Conservation (phyloP, 192 early-diverging fungal species). For the Podila verticillata region DNA sequence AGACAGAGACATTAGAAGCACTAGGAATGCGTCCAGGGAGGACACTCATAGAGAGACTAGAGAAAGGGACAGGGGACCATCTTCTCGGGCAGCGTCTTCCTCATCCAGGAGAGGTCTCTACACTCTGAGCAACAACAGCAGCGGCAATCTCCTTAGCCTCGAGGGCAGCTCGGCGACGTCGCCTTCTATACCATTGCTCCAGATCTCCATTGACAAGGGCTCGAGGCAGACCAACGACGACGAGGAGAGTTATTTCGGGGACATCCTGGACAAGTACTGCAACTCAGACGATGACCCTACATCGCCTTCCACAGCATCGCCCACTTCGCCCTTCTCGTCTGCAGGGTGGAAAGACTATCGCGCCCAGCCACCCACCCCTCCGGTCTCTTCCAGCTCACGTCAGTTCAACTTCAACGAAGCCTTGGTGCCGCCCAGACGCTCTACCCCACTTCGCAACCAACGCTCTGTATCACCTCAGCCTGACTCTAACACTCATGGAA, state of each 20-base stretch:
- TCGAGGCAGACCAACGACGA: not conserved
- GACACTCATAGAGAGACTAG: not conserved
- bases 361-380: conserved; percentile 38
- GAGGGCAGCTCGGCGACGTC: not conserved
- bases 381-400: conserved; percentile 12
- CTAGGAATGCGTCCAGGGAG: not conserved
- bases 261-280: conserved; percentile 41
- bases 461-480: not conserved
- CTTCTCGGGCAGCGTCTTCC: not conserved
- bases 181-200: not conserved
- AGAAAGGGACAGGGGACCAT: not conserved
- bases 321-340: conserved; percentile 34
- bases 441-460: not conserved
- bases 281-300: conserved; percentile 30
- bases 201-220: not conserved
- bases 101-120: not conserved
- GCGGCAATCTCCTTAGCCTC: not conserved
- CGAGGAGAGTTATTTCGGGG: conserved; percentile 34
- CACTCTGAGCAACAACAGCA: not conserved
- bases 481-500: not conserved
- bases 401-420: not conserved
- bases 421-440: conserved; percentile 1
- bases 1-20: not conserved
- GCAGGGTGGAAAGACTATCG: conserved; percentile 20
- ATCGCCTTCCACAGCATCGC: conserved; percentile 37